Conservation (phyloP, 768 basidiomycete species). For the Boletus eberwhitei region DNA sequence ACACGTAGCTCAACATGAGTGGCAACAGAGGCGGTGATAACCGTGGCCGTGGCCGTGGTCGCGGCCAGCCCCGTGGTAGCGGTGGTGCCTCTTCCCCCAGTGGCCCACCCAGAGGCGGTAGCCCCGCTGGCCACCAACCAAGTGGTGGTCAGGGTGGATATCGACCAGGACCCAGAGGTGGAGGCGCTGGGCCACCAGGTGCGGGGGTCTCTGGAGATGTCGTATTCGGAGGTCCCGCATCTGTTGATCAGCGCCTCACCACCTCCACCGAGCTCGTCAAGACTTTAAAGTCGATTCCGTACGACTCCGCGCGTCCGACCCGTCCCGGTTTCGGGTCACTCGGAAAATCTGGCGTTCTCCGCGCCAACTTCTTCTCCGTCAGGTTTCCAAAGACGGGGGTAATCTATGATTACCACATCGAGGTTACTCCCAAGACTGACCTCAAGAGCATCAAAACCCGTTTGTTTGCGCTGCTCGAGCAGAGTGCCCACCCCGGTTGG, state of each 20-base stretch:
- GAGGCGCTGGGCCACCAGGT: slow-evolving; percentile 22
- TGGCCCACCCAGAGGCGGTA: not conserved
- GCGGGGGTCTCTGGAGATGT: slow-evolving; percentile 5
- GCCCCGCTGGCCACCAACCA: slow-evolving; percentile 6
- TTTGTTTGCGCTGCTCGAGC: slow-evolving; percentile 43
- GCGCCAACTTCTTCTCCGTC: slow-evolving; percentile 51
- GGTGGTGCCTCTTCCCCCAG: not conserved
- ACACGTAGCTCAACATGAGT: slow-evolving; percentile 13
- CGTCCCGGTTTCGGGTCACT: slow-evolving; percentile 46
- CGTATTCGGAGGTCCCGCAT: slow-evolving; percentile 30
- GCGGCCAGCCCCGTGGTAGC: slow-evolving; percentile 8
- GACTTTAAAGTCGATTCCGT: slow-evolving; percentile 26
- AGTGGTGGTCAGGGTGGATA: slow-evolving; percentile 8
- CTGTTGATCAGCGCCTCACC: slow-evolving; percentile 35
- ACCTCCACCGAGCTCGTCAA: slow-evolving; percentile 25
- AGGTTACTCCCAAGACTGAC: slow-evolving; percentile 33
- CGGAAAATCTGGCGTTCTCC: slow-evolving; percentile 39
- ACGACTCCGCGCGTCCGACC: slow-evolving; percentile 38
- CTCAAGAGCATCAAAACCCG: slow-evolving; percentile 38
- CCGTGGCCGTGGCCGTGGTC: slow-evolving; percentile 21
- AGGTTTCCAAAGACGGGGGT: slow-evolving; percentile 35
- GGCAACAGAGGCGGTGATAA: slow-evolving; percentile 5
- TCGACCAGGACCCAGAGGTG: slow-evolving; percentile 20
- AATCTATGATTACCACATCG: slow-evolving; percentile 46
- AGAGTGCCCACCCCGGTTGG: slow-evolving; percentile 37